phyloP scores from a whole-genome alignment of 2,329 filamentous ascomycete genomes.

The Myriosclerotinia duriaeana region DNA sequence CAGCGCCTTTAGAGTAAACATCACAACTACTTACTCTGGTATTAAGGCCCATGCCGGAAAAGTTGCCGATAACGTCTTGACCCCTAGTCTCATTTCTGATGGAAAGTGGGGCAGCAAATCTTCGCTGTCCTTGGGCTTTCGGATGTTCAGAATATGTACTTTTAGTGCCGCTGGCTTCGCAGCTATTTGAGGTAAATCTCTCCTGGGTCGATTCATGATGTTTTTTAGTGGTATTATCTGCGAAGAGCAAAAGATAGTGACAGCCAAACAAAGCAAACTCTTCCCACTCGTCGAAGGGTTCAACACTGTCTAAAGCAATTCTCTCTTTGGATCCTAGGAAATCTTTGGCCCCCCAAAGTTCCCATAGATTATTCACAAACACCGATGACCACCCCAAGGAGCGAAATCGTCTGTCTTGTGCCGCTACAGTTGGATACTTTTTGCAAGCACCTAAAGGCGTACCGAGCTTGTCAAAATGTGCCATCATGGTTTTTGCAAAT shows the following conservation, averaged over 20 bases:
- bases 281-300: constrained; percentile 95
- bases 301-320: constrained; percentile 63
- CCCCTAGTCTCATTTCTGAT: constrained; percentile 43
- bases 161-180: not conserved
- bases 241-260: constrained; percentile 79
- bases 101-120: constrained; percentile 59
- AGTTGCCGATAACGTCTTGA: constrained; percentile 35
- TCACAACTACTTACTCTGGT: constrained; percentile 48
- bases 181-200: not conserved
- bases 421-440: constrained; percentile 63
- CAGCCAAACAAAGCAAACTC: constrained; percentile 82
- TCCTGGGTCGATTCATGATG: not conserved
- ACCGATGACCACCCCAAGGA: constrained; percentile 66
- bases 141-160: constrained; percentile 43
- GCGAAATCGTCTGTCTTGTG: constrained; percentile 68
- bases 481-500: constrained; percentile 83
- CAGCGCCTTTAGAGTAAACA: constrained; percentile 43
- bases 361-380: constrained; percentile 71
- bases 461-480: constrained; percentile 77
- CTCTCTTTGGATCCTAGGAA: constrained; percentile 65
- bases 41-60: constrained; percentile 42
- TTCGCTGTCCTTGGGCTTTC: constrained; percentile 50
- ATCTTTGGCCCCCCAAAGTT: constrained; percentile 70
- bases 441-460: constrained; percentile 75
- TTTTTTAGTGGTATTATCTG: constrained; percentile 40